phyloP scores from a whole-genome alignment of 352 stramenopile genomes.

The Phytophthora pini region DNA sequence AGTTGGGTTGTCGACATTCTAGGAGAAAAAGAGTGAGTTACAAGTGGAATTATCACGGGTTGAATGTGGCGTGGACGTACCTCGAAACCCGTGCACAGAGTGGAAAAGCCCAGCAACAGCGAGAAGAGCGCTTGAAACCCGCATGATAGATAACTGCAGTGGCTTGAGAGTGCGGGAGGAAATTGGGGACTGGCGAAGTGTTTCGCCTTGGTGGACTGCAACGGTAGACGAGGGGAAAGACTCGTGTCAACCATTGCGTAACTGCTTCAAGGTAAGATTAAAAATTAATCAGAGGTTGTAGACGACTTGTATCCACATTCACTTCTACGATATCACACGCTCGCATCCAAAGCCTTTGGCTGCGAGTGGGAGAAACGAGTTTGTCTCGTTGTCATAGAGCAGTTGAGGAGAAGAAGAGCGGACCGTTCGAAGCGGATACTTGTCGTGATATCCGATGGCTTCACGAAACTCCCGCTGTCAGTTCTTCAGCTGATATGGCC shows the following conservation, averaged over 20 bases:
- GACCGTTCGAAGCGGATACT: constrained; percentile 1
- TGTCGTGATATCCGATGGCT: no score
- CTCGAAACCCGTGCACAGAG: constrained; percentile 8
- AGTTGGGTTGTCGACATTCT: constrained; percentile 75
- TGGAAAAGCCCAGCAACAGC: background rate
- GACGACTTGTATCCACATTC: background rate
- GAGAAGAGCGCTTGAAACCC: background rate
- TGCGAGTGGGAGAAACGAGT: no score
- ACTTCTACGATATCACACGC: no score
- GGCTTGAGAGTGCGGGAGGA: background rate
- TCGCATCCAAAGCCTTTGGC: no score
- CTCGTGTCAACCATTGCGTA: no score
- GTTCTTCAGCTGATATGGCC: no score
- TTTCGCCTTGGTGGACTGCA: no score
- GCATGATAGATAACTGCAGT: constrained; percentile 1
- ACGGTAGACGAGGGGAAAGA: no score
- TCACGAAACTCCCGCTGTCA: no score
- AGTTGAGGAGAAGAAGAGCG: background rate
- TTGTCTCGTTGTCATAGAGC: no score
- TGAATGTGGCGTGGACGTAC: constrained; percentile 8
- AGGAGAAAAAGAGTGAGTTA: background rate
- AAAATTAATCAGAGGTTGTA: background rate
- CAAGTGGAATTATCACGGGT: no score
- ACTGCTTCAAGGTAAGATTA: no score
- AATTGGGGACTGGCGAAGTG: constrained; percentile 11